phyloP scores from a whole-genome alignment of 371 early-diverging fungal genomes.

The Lichtheimia corymbifera region DNA sequence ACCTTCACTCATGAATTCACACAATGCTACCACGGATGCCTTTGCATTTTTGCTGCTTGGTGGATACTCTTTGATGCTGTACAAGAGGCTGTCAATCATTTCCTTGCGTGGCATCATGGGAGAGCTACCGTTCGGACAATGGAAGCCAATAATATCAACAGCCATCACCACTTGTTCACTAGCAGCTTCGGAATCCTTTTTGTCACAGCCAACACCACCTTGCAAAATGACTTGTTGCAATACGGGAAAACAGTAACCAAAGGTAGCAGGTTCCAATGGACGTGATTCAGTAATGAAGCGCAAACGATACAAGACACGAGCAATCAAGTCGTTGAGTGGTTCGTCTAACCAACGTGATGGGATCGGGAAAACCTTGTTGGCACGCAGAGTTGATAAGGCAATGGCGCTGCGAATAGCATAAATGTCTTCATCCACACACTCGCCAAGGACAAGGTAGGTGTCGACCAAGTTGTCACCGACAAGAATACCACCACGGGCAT shows the following conservation, averaged over 20 bases:
- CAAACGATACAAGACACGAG: constrained; percentile 75
- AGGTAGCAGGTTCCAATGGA: constrained; percentile 72
- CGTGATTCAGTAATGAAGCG: constrained; percentile 66
- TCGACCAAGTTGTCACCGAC: constrained; percentile 60
- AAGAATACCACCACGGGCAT: constrained; percentile 56
- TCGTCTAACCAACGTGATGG: constrained; percentile 75
- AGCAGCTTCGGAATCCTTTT: constrained; percentile 47
- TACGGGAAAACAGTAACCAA: constrained; percentile 84
- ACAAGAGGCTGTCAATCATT: constrained; percentile 72
- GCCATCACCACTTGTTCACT: constrained; percentile 79
- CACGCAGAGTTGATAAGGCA: constrained; percentile 72
- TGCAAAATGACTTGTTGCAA: constrained; percentile 69
- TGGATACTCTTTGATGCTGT: constrained; percentile 71
- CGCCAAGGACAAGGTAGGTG: constrained; percentile 57
- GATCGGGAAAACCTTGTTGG: constrained; percentile 60
- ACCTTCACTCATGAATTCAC: constrained; percentile 70
- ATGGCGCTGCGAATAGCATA: constrained; percentile 52
- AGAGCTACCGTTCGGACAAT: constrained; percentile 57
- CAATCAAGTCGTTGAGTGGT: constrained; percentile 62
- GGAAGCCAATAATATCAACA: constrained; percentile 74
- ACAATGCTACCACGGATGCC: constrained; percentile 62
- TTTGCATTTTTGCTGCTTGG: constrained; percentile 63
- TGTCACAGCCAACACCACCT: constrained; percentile 66
- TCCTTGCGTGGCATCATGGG: constrained; percentile 69
- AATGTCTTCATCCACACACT: constrained; percentile 51